Evolutionary conservation across 495 filamentous ascomycete genomes (phyloP).

Genomic region (Penicillium ucsense): DNA sequence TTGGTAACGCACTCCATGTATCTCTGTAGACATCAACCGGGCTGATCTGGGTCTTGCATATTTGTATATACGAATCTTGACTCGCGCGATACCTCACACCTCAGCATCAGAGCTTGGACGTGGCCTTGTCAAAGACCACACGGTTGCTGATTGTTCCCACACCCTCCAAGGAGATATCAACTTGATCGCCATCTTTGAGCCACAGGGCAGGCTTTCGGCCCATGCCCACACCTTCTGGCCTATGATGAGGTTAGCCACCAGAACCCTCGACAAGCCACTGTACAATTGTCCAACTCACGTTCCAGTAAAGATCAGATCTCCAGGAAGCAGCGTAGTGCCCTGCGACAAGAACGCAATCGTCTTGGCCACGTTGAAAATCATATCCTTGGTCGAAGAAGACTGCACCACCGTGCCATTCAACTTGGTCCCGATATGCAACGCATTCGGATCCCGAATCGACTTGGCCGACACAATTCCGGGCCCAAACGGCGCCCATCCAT

Average conservation of each 20-base stretch:
- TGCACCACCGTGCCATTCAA: constrained; percentile 68
- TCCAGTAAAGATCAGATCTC: constrained; percentile 79
- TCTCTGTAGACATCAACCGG: no score
- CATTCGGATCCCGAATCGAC: constrained; percentile 63
- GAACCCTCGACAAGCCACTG: background rate
- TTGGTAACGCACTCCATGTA: no score
- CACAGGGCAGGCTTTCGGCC: constrained; percentile 62
- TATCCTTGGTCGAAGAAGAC: constrained; percentile 64
- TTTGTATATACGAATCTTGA: no score
- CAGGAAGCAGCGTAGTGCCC: constrained; percentile 68
- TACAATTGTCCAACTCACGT: constrained; percentile 45
- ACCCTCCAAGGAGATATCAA: constrained; percentile 62
- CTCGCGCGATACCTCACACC: no score
- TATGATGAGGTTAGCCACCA: constrained; percentile 11
- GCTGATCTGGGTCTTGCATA: no score
- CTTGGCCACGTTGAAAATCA: constrained; percentile 71
- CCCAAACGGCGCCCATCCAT: constrained; percentile 82
- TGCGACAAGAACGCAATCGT: constrained; percentile 67
- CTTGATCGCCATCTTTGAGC: constrained; percentile 72
- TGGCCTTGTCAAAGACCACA: constrained; percentile 53
- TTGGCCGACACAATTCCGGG: constrained; percentile 63
- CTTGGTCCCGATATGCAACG: constrained; percentile 53
- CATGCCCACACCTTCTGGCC: constrained; percentile 72
- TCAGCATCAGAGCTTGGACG: constrained; percentile 38
- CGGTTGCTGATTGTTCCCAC: constrained; percentile 65